Percentiles rank a stretch among this genome's conserved stretches.
Evolutionary conservation across 2,329 filamentous ascomycete genomes (phyloP).

Genomic region (Ophiobolus disseminans): DNA sequence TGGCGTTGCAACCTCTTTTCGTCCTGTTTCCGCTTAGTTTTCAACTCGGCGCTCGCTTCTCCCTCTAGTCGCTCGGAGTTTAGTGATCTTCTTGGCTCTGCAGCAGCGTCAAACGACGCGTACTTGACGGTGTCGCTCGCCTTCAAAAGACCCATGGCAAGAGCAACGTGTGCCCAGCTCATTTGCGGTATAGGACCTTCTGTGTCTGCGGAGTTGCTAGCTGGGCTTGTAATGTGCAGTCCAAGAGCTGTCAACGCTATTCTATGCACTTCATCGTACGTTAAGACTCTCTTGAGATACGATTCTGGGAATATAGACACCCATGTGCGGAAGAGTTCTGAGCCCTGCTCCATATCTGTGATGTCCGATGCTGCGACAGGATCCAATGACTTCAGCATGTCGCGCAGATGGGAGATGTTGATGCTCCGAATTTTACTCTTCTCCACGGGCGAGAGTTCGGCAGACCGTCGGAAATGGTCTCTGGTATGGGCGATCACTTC

Average conservation of each 20-base stretch:
- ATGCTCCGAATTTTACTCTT: constrained; percentile 53
- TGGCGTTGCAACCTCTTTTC: constrained; percentile 51
- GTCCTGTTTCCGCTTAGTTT: constrained; percentile 14
- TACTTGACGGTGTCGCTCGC: constrained; percentile 58
- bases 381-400: constrained; percentile 63
- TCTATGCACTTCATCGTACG: constrained; percentile 67
- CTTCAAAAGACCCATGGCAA: constrained; percentile 52
- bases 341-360: constrained; percentile 30
- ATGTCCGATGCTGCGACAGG: constrained; percentile 37
- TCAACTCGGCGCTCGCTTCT: constrained; percentile 12
- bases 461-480: constrained; percentile 4
- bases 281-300: constrained; percentile 59
- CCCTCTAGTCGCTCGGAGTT: constrained; percentile 7
- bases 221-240: constrained; percentile 32
- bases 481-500: constrained; percentile 16
- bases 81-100: constrained; percentile 9
- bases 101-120: constrained; percentile 36
- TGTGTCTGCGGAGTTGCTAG: constrained; percentile 4
- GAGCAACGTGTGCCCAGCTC: constrained; percentile 50
- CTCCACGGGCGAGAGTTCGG: constrained; percentile 22
- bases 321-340: constrained; percentile 25
- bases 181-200: constrained; percentile 29
- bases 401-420: constrained; percentile 70
- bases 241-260: constrained; percentile 63
- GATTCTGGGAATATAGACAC: constrained; percentile 34